phyloP scores from a whole-genome alignment of 2,329 filamentous ascomycete genomes.

The Aspergillus cejpii region DNA sequence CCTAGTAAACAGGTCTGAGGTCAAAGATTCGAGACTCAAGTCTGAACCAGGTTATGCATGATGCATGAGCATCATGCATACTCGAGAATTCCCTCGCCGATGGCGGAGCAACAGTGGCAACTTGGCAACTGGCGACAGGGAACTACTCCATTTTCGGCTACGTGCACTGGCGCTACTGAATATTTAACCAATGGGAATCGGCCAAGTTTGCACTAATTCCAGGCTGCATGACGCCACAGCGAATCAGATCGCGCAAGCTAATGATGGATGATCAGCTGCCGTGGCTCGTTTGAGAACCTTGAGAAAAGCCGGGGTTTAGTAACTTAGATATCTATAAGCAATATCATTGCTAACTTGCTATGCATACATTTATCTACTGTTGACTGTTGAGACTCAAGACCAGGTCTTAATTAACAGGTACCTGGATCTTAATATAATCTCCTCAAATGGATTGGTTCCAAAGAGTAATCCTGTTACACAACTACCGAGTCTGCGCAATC shows the following conservation, averaged over 20 bases:
- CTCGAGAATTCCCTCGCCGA: slow-evolving; percentile 8
- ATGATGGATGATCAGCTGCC: slow-evolving; percentile 18
- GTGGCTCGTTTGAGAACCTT: slow-evolving; percentile 6
- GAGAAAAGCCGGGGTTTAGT: slow-evolving; percentile 5
- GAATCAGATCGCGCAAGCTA: slow-evolving; percentile 22
- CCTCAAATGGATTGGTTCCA: slow-evolving; percentile 1
- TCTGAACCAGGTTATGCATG: background rate
- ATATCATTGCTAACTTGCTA: background rate
- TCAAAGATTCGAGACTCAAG: too few species aligned
- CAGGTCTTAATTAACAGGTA: background rate
- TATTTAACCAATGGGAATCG: slow-evolving; percentile 18
- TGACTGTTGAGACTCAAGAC: too few species aligned
- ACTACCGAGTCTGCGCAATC: slow-evolving; percentile 3
- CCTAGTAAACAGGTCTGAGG: too few species aligned
- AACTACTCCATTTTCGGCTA: slow-evolving; percentile 22
- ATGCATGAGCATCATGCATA: slow-evolving; percentile 1
- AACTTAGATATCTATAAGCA: too few species aligned
- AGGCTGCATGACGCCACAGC: slow-evolving; percentile 31
- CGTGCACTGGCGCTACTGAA: slow-evolving; percentile 22
- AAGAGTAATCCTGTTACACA: slow-evolving; percentile 3
- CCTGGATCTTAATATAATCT: background rate
- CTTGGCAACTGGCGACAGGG: too few species aligned
- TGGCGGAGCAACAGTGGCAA: slow-evolving; percentile 27
- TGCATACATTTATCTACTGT: too few species aligned
- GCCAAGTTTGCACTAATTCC: slow-evolving; percentile 25